Evolutionary conservation across 148 eudicot genomes (phyloP).

Genomic region (Linanthus parryae): DNA sequence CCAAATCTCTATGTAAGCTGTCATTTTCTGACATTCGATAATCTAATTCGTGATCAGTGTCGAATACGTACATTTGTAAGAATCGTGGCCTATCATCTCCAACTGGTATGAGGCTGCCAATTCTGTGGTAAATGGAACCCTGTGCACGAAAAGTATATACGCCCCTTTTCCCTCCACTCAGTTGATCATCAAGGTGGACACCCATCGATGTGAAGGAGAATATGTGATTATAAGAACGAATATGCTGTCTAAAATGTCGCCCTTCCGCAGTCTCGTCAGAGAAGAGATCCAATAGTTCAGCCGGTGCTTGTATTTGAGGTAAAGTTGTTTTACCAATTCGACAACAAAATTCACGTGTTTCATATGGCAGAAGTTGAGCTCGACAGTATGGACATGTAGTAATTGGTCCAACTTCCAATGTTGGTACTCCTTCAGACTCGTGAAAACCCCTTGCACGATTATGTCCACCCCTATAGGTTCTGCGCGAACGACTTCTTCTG

Average conservation of each 20-base stretch:
- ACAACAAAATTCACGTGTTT: too few relatives aligned
- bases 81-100: background rate
- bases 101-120: background rate
- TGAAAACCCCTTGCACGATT: too few relatives aligned
- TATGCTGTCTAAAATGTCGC: background rate
- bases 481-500: too few relatives aligned
- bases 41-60: too few relatives aligned
- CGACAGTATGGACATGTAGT: too few relatives aligned
- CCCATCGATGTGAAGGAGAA: background rate
- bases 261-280: background rate
- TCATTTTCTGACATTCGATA: too few relatives aligned
- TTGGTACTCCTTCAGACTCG: too few relatives aligned
- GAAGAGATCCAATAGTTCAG: background rate
- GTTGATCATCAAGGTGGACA: conserved; percentile 1
- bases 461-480: too few relatives aligned
- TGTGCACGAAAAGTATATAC: background rate
- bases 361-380: too few relatives aligned
- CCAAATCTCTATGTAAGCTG: background rate
- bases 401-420: too few relatives aligned
- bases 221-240: background rate
- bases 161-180: background rate
- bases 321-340: background rate
- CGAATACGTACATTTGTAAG: too few relatives aligned
- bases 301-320: background rate
- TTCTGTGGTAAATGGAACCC: background rate